Evolutionary conservation across 768 basidiomycete species (phyloP).

Genomic region (Russula sp.): DNA sequence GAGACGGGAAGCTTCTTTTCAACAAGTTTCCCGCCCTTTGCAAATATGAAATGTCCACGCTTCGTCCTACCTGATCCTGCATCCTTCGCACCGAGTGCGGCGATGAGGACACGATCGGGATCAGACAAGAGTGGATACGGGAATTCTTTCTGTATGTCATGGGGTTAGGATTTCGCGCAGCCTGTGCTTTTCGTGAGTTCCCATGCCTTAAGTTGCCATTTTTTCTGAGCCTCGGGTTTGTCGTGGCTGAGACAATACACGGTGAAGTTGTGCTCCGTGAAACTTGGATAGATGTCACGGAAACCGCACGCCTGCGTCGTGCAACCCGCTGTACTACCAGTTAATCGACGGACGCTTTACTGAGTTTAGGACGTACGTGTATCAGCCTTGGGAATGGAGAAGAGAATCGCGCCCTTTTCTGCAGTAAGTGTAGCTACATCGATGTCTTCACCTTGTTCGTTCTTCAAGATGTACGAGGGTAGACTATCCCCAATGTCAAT

Average conservation of each 20-base stretch:
- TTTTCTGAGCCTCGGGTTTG: constrained; percentile 65
- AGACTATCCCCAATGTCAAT: constrained; percentile 74
- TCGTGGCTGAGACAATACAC: constrained; percentile 88
- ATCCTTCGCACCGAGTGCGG: constrained; percentile 65
- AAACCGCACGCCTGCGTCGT: constrained; percentile 92
- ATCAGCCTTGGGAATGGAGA: constrained; percentile 82
- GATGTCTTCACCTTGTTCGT: constrained; percentile 80
- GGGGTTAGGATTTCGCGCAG: constrained; percentile 13
- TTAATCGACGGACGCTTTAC: constrained; percentile 3
- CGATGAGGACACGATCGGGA: constrained; percentile 75
- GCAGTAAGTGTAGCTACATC: constrained; percentile 59
- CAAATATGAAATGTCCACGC: constrained; percentile 92
- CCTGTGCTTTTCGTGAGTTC: neutral
- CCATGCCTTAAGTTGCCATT: constrained; percentile 83
- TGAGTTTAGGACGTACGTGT: constrained; percentile 55
- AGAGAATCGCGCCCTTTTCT: constrained; percentile 77
- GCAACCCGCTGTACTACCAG: constrained; percentile 65
- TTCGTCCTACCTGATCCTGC: constrained; percentile 66
- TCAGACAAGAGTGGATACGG: constrained; percentile 88
- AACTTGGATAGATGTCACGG: constrained; percentile 78
- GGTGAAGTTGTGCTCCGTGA: constrained; percentile 59
- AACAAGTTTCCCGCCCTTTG: constrained; percentile 84
- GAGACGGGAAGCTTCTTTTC: constrained; percentile 85
- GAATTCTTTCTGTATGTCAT: constrained; percentile 62
- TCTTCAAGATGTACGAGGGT: constrained; percentile 73